These are phyloP conservation scores for Piedraia hortae DNA, from an alignment of 2,329 filamentous ascomycete genomes.

Conservation along the genomic window DNA sequence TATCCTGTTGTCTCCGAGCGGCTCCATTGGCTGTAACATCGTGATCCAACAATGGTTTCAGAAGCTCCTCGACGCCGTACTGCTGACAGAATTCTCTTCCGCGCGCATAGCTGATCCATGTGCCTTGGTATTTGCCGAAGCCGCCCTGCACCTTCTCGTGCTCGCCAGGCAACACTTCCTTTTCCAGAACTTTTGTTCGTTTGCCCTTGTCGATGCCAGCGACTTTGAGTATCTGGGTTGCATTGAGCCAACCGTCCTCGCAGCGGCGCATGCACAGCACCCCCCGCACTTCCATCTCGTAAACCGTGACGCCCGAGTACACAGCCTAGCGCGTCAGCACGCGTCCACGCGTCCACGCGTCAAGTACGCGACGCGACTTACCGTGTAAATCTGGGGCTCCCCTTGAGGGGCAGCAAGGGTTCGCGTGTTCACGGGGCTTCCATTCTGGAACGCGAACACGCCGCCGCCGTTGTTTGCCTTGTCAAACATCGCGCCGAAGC, in stretches of 20 bases:
- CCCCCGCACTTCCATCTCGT: slow-evolving; percentile 91
- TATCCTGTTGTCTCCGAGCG: slow-evolving; percentile 46
- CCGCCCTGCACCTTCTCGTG: slow-evolving; percentile 97
- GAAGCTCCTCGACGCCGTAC: slow-evolving; percentile 46
- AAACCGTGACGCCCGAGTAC: slow-evolving; percentile 86
- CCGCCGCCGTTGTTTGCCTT: too few relatives aligned
- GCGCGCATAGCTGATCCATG: slow-evolving; percentile 86
- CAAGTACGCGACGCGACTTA: slow-evolving; percentile 7
- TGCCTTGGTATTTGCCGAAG: slow-evolving; percentile 96
- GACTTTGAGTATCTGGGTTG: slow-evolving; percentile 92
- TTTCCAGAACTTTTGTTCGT: slow-evolving; percentile 89
- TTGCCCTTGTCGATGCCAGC: slow-evolving; percentile 94
- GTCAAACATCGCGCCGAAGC: too few relatives aligned
- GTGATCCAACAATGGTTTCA: slow-evolving; percentile 50
- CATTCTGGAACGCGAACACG: too few relatives aligned
- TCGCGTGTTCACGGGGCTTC: too few relatives aligned
- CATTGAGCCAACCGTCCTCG: slow-evolving; percentile 88
- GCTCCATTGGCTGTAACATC: slow-evolving; percentile 52
- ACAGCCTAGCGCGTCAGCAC: slow-evolving; percentile 31
- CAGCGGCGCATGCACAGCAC: slow-evolving; percentile 89
- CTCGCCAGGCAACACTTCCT: slow-evolving; percentile 85
- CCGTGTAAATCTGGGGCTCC: slow-evolving; percentile 25
- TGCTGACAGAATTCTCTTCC: slow-evolving; percentile 74
- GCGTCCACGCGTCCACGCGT: background rate
- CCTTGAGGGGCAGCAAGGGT: too few relatives aligned